Conservation (phyloP, 495 filamentous ascomycete genomes). For the Hypomontagnella submonticulosa region DNA sequence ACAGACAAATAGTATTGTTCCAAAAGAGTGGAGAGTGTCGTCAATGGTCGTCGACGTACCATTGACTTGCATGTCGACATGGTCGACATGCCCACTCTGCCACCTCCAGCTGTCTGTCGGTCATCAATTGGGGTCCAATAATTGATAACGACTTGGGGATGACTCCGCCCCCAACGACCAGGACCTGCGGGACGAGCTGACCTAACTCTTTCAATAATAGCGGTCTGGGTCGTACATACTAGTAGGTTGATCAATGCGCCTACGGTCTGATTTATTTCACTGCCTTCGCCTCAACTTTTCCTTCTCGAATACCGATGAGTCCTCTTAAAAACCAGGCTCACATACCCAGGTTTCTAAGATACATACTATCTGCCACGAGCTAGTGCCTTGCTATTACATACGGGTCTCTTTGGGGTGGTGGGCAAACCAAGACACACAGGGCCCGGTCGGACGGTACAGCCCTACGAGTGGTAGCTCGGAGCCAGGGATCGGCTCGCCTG, state of each 20-base stretch:
- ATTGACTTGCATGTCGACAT: slow-evolving; percentile 28
- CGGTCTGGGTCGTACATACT: slow-evolving; percentile 27
- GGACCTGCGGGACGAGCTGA: slow-evolving; percentile 23
- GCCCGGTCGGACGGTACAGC: slow-evolving; percentile 41
- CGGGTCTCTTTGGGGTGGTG: slow-evolving; percentile 28
- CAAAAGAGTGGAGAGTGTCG: slow-evolving; percentile 23
- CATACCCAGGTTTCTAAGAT: slow-evolving; percentile 4
- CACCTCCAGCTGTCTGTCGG: slow-evolving; percentile 40
- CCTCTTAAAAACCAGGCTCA: not conserved
- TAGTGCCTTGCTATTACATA: slow-evolving; percentile 1
- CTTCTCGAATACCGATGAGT: not conserved
- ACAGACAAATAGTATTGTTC: slow-evolving; percentile 18
- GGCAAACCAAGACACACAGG: slow-evolving; percentile 43
- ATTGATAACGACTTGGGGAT: slow-evolving; percentile 16
- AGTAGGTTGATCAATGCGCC: slow-evolving; percentile 21
- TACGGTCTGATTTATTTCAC: slow-evolving; percentile 15
- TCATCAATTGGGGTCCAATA: slow-evolving; percentile 41
- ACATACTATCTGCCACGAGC: not conserved
- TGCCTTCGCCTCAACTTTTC: slow-evolving; percentile 4
- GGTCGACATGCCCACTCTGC: slow-evolving; percentile 15
- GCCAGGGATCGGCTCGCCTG: slow-evolving; percentile 41
- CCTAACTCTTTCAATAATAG: slow-evolving; percentile 30
- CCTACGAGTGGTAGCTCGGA: slow-evolving; percentile 43
- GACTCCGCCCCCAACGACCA: slow-evolving; percentile 25
- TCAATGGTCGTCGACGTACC: slow-evolving; percentile 6